Evolutionary conservation across 768 basidiomycete species (phyloP).

Genomic region (Sarcodon aspratus): DNA sequence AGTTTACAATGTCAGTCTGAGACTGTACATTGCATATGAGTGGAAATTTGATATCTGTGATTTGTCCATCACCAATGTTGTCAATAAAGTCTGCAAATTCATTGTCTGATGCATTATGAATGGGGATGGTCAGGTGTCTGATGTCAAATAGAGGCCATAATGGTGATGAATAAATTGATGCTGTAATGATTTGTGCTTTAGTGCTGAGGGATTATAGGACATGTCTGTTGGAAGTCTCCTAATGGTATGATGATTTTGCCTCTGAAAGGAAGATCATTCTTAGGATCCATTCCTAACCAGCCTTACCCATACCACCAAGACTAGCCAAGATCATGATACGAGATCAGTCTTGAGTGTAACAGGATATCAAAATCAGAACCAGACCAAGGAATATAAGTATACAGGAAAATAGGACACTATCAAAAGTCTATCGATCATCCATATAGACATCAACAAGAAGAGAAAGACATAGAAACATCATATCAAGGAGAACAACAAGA

Average conservation of each 20-base stretch:
- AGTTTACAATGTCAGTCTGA: constrained; percentile 12
- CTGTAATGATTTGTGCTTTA: constrained; percentile 16
- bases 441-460: no score
- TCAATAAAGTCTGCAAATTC: constrained; percentile 25
- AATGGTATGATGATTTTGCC: constrained; percentile 24
- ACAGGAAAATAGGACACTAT: no score
- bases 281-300: no score
- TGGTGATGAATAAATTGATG: constrained; percentile 23
- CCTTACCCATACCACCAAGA: no score
- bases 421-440: no score
- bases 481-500: no score
- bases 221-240: constrained; percentile 30
- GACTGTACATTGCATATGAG: constrained; percentile 9
- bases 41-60: constrained; percentile 12
- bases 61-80: constrained; percentile 23
- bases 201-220: constrained; percentile 25
- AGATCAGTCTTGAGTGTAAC: no score
- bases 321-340: no score
- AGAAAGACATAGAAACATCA: no score
- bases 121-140: constrained; percentile 17
- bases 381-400: no score
- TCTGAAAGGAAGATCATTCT: constrained; percentile 28
- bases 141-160: constrained; percentile 22
- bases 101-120: constrained; percentile 25
- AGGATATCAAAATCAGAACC: no score